Percentiles rank a stretch among this genome's conserved stretches.
Evolutionary conservation across 805 yeast genomes (phyloP).

Genomic region (Lachancea lanzarotensis): DNA sequence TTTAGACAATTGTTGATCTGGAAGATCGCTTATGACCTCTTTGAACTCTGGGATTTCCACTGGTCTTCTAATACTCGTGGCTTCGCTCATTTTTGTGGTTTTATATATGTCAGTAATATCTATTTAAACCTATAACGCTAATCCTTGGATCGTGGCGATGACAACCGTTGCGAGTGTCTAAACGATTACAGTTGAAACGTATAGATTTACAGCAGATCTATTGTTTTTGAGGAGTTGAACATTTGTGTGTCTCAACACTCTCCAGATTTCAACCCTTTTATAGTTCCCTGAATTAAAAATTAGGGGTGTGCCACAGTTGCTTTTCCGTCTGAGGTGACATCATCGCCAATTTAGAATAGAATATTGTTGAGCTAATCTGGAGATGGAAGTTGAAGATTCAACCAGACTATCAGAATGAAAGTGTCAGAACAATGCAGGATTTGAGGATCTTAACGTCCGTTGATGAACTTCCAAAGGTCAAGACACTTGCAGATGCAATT

Average conservation of each 20-base stretch:
- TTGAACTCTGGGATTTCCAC: conserved; percentile 42
- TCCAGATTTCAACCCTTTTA: background rate
- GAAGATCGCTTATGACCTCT: conserved; percentile 46
- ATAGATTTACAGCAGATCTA: too few species aligned
- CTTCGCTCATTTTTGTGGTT: conserved; percentile 6
- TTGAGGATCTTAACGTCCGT: conserved; percentile 15
- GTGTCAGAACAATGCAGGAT: background rate
- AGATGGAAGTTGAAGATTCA: background rate
- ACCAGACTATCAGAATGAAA: background rate
- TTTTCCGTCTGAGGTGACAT: background rate
- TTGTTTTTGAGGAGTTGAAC: too few species aligned
- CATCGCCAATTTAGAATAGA: background rate
- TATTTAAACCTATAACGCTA: too few species aligned
- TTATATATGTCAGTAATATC: too few species aligned
- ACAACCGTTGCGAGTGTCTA: too few species aligned
- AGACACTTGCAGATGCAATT: conserved; percentile 22
- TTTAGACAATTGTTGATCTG: conserved; percentile 38
- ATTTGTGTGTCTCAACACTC: background rate
- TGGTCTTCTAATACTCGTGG: conserved; percentile 31
- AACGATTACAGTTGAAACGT: too few species aligned
- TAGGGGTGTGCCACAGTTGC: conserved; percentile 1
- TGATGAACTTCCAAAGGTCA: conserved; percentile 25
- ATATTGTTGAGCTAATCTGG: background rate
- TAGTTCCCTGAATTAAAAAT: background rate
- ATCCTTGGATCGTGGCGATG: too few species aligned